Percentiles rank a stretch among this genome's conserved stretches.
phyloP scores from a whole-genome alignment of 2,329 filamentous ascomycete genomes.

The Beauveria rudraprayagi region DNA sequence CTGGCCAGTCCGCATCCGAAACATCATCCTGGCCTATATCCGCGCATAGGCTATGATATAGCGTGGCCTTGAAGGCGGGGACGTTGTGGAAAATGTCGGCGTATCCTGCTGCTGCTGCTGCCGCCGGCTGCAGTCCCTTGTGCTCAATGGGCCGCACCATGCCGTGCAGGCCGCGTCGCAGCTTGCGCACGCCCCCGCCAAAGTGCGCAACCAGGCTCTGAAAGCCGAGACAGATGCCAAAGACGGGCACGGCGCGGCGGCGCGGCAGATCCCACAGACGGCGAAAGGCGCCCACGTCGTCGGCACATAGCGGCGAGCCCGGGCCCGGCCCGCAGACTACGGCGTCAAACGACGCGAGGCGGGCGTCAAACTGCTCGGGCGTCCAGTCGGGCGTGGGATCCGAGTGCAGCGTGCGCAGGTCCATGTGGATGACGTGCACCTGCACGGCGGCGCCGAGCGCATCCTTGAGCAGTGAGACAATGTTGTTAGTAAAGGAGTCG shows the following conservation, averaged over 20 bases:
- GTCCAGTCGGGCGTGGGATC: conserved; percentile 43
- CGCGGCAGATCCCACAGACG: conserved; percentile 63
- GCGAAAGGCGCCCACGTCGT: conserved; percentile 77
- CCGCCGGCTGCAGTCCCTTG: conserved; percentile 10
- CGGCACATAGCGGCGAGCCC: conserved; percentile 61
- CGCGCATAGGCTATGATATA: conserved; percentile 63
- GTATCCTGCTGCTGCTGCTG: background rate
- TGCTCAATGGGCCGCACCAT: conserved; percentile 65
- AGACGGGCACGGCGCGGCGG: conserved; percentile 58
- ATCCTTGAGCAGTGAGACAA: conserved; percentile 70
- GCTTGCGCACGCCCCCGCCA: conserved; percentile 56
- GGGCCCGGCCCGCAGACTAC: conserved; percentile 88
- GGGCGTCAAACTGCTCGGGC: conserved; percentile 29
- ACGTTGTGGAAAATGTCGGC: conserved; percentile 59
- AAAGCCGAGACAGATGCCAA: conserved; percentile 86
- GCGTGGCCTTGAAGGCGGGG: conserved; percentile 56
- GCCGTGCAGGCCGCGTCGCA: conserved; percentile 72
- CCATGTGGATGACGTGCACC: conserved; percentile 31
- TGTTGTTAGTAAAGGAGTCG: conserved; percentile 95
- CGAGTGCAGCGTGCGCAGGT: conserved; percentile 54
- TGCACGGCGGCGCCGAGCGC: conserved; percentile 60
- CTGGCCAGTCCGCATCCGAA: conserved; percentile 26
- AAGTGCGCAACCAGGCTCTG: conserved; percentile 68
- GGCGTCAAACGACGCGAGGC: conserved; percentile 60
- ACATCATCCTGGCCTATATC: conserved; percentile 43